These are phyloP conservation scores for Geosmithia putterillii DNA, from an alignment of 2,329 filamentous ascomycete species.

Conservation along the genomic window DNA sequence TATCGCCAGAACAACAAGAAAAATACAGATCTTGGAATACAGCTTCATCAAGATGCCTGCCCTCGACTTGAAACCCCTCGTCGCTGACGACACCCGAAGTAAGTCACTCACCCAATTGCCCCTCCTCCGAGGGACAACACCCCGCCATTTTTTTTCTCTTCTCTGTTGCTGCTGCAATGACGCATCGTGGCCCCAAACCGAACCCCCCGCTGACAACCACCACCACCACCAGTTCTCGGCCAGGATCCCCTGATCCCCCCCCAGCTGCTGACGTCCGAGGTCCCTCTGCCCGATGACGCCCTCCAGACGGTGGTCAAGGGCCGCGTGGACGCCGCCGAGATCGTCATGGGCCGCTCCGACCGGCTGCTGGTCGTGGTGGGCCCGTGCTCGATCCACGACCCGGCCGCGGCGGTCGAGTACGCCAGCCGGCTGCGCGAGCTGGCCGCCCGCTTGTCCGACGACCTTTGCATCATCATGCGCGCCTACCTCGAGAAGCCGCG, in stretches of 20 bases:
- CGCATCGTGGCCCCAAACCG: neutral
- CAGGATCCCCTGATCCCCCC: conserved; percentile 91
- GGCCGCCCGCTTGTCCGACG: conserved; percentile 65
- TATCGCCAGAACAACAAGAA: neutral
- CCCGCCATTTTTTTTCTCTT: neutral
- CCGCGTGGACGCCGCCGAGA: conserved; percentile 54
- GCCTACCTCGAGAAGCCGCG: conserved; percentile 98
- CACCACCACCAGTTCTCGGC: conserved; percentile 57
- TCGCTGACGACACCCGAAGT: conserved; percentile 25
- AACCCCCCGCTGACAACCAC: neutral
- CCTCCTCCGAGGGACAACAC: too few relatives aligned
- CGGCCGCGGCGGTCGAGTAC: conserved; percentile 78
- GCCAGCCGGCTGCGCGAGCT: conserved; percentile 65
- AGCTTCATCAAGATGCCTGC: conserved; percentile 18
- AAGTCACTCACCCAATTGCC: too few relatives aligned
- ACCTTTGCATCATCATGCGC: conserved; percentile 91
- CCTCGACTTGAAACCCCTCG: conserved; percentile 17
- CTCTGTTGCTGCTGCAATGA: neutral
- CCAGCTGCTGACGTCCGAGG: conserved; percentile 73
- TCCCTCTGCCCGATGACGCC: conserved; percentile 55
- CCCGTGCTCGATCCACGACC: conserved; percentile 96
- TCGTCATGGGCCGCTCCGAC: conserved; percentile 70
- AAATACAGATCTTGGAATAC: neutral
- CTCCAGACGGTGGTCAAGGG: conserved; percentile 60
- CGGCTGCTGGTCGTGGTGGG: conserved; percentile 89